These are phyloP conservation scores for Nothopassalora personata DNA, from an alignment of 2,329 filamentous ascomycete genomes.

Conservation along the genomic window DNA sequence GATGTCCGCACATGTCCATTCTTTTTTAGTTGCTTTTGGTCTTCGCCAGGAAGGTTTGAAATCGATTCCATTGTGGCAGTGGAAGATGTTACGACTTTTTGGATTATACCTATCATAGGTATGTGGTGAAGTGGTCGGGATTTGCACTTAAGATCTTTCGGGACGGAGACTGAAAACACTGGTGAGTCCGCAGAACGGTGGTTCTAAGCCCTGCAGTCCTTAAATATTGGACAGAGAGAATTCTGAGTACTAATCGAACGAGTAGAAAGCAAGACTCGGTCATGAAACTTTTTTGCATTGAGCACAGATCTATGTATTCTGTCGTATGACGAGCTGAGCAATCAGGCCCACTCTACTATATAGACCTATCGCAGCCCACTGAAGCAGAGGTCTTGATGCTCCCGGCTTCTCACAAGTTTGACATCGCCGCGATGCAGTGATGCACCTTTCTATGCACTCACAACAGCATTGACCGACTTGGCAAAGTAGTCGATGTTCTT, in stretches of 20 bases:
- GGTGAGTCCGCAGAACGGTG: no score
- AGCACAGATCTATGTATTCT: slow-evolving; percentile 48
- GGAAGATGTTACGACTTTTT: no score
- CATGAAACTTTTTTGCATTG: slow-evolving; percentile 65
- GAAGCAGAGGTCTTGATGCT: neutral
- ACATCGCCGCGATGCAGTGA: no score
- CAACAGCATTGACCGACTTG: slow-evolving; percentile 78
- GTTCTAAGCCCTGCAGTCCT: no score
- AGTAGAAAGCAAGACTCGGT: slow-evolving; percentile 54
- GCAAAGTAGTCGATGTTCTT: slow-evolving; percentile 91
- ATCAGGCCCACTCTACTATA: neutral
- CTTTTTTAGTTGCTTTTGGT: neutral
- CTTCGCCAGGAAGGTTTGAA: slow-evolving; percentile 22
- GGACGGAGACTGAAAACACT: no score
- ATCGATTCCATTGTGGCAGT: neutral
- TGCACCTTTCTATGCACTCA: slow-evolving; percentile 41
- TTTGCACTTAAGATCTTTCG: no score
- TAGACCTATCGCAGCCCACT: neutral
- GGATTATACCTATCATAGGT: no score
- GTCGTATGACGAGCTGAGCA: neutral
- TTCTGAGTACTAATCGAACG: slow-evolving; percentile 37
- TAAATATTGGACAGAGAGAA: neutral
- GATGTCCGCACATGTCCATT: neutral
- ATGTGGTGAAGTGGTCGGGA: no score
- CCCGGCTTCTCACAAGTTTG: neutral